Conservation (phyloP, 768 basidiomycete genomes). For the Phylloporus rhodoxanthus region DNA sequence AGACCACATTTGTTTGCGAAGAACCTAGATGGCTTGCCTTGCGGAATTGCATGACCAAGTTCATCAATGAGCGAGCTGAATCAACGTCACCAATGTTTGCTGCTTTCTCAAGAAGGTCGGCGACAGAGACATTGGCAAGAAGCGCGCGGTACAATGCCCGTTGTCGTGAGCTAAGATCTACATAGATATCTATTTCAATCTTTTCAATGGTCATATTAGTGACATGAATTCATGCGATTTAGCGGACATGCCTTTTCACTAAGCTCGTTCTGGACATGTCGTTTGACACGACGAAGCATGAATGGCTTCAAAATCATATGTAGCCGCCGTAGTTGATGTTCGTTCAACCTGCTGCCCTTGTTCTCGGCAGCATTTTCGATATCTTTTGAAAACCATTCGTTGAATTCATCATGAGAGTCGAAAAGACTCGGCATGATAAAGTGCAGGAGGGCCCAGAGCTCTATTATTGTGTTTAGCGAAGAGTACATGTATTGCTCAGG, state of each 20-base stretch:
- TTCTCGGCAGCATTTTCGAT: constrained; percentile 94
- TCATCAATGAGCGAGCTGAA: constrained; percentile 93
- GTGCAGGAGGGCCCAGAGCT: constrained; percentile 96
- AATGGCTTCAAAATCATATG: constrained; percentile 99
- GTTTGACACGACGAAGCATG: constrained; percentile 95
- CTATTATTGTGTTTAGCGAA: constrained; percentile 36
- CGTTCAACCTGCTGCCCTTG: constrained; percentile 86
- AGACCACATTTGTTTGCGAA: constrained; percentile 4
- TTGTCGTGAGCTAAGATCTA: constrained; percentile 91
- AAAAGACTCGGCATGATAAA: constrained; percentile 99
- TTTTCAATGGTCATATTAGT: constrained; percentile 70
- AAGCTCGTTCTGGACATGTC: constrained; percentile 98
- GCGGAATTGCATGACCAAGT: constrained; percentile 99
- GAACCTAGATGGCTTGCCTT: constrained; percentile 51
- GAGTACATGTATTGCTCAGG: background rate
- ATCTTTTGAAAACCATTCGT: constrained; percentile 99
- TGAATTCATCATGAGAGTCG: constrained; percentile 98
- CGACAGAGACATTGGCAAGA: constrained; percentile 88
- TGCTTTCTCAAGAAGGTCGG: constrained; percentile 90
- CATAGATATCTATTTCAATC: constrained; percentile 95
- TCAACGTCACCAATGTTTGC: constrained; percentile 86
- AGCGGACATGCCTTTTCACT: constrained; percentile 78
- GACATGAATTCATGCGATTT: constrained; percentile 57
- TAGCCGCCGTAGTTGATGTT: constrained; percentile 87
- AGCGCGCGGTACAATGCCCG: constrained; percentile 84